Conservation (phyloP, 768 basidiomycete genomes). For the Mycena latifolia region DNA sequence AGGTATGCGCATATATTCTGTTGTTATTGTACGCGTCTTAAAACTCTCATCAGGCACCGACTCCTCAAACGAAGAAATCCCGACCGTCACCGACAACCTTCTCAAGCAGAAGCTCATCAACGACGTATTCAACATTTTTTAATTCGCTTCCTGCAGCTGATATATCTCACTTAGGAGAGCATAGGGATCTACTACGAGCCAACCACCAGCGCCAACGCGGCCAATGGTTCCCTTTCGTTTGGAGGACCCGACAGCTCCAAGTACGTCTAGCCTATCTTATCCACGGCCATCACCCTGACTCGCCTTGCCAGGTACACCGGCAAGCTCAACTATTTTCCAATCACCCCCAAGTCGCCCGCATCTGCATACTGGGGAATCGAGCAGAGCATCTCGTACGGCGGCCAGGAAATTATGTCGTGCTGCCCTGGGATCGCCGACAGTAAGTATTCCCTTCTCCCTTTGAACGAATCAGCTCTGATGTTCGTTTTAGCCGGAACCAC, state of each 20-base stretch:
- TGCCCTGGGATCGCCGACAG: constrained; percentile 58
- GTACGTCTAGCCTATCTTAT: constrained; percentile 24
- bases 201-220: constrained; percentile 37
- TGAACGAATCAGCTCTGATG: background rate
- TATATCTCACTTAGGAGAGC: constrained; percentile 8
- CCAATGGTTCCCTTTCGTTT: constrained; percentile 36
- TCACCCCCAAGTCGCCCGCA: constrained; percentile 45
- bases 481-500: constrained; percentile 43
- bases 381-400: constrained; percentile 52
- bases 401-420: constrained; percentile 43
- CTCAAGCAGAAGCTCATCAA: constrained; percentile 46
- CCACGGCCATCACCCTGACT: background rate
- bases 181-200: constrained; percentile 56
- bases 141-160: background rate
- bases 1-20: constrained; percentile 38
- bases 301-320: constrained; percentile 20
- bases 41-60: constrained; percentile 13
- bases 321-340: constrained; percentile 31
- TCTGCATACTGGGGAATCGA: constrained; percentile 58
- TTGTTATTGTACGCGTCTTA: background rate
- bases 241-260: constrained; percentile 45
- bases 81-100: constrained; percentile 62
- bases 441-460: constrained; percentile 17
- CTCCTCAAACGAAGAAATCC: constrained; percentile 36
- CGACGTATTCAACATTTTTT: constrained; percentile 23